Base-by-base conservation (phyloP, 805 yeast species). In the Blastobotrys robertii region DNA sequence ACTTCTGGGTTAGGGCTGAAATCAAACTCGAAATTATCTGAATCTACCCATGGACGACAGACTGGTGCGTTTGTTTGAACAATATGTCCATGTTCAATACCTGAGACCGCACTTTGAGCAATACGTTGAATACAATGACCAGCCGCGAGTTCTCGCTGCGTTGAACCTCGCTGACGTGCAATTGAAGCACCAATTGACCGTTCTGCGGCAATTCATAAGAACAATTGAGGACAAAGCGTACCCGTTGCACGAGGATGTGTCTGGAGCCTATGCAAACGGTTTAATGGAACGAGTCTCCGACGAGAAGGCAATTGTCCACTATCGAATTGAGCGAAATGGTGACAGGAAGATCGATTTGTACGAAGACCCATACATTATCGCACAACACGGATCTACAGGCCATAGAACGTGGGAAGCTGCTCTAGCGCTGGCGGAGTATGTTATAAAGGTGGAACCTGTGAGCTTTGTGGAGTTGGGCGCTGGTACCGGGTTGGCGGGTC, bases 401-500 rank as follows among this genome's bases (percentile, higher is more conserved):
- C 63, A 77, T 43, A 66, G 97, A 34, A 90, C 97, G 0, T 88
- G 97, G 97, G 96, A 86, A 56, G 97, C 95, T 2, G 82, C 95
- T 0, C 51, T 84, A 5, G 84, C 68, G 42, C 61, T 90, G 6
- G 65, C 81, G 1, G 69, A 77, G 32, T 81, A 64, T 51, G 50
- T 84, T 11, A 49, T 65, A 1, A 30, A 38, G 32, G 34, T 16
- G 3, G 19, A 12, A 10, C 25, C 30, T 19, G 29, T 16, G 31
- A 14, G 8, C 4, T 33, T 83, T 0, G 56, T 84, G 8, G 97
- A 88, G 53, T 58, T 88, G 16, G 97, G 97, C 0, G 74, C 92
- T 8, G 97, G 97, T 0, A 86, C 97, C 0, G 97, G 96, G 0
- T 62, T 90, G 6, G 80, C 84, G 1, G 77, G 88, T 1, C 48